phyloP scores from a whole-genome alignment of 441 rosid species.

The Erodium moschatum region DNA sequence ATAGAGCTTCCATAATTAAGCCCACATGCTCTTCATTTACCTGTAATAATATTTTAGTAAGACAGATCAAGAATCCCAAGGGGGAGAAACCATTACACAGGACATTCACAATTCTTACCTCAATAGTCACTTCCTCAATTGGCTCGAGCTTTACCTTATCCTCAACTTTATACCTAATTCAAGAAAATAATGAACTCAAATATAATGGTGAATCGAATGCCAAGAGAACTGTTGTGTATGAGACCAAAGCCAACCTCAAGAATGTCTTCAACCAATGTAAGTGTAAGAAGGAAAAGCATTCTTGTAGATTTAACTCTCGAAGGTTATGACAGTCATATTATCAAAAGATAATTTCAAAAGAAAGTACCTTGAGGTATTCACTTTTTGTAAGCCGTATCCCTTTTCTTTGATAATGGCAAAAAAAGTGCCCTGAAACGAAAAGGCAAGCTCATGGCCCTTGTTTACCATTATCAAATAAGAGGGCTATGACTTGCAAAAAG shows the following conservation, averaged over 20 bases:
- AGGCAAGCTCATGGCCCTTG: no score
- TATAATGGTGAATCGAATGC: background rate
- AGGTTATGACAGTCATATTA: no score
- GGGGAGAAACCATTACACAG: constrained; percentile 8
- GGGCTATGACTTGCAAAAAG: no score
- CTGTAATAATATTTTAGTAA: constrained; percentile 25
- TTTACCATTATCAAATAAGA: no score
- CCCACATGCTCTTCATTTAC: constrained; percentile 91
- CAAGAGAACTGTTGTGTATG: background rate
- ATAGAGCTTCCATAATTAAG: constrained; percentile 78
- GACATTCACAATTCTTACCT: constrained; percentile 31
- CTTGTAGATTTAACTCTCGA: no score
- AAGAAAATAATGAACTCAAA: constrained; percentile 20
- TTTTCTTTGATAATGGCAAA: no score
- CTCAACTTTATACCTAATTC: constrained; percentile 70
- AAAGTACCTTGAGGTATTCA: no score
- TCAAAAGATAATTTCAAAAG: no score
- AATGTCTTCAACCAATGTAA: no score
- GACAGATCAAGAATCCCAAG: background rate
- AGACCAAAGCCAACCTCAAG: background rate
- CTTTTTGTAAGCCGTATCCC: no score
- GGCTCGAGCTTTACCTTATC: constrained; percentile 70
- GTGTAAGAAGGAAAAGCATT: no score
- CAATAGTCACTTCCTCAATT: constrained; percentile 86
- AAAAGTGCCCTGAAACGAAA: no score